Percentiles rank a stretch among this genome's conserved stretches.
Conservation (phyloP, 2,329 filamentous ascomycete species). For the Scedosporium dehoogii region DNA sequence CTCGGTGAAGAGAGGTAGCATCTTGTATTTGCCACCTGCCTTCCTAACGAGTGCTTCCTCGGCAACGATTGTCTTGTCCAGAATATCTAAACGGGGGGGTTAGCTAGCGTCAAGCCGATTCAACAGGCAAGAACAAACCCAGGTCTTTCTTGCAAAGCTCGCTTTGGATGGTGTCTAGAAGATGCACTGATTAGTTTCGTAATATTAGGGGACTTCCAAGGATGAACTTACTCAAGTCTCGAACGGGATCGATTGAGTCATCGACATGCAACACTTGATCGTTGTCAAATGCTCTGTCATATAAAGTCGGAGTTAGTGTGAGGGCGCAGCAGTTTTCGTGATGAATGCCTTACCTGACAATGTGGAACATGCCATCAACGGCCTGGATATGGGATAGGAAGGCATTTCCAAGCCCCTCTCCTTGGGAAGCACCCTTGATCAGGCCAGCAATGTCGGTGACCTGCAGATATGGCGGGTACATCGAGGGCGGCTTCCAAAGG, state of each 20-base stretch:
- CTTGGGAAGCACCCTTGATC: constrained; percentile 33
- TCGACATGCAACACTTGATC: constrained; percentile 35
- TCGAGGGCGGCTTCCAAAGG: constrained; percentile 34
- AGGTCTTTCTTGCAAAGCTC: constrained; percentile 32
- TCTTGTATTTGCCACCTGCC: constrained; percentile 33
- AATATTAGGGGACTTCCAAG: not conserved
- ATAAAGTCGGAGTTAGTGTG: too few relatives aligned
- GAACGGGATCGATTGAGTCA: constrained; percentile 33
- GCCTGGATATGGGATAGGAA: constrained; percentile 35
- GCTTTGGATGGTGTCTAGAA: constrained; percentile 25
- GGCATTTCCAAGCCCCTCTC: constrained; percentile 33
- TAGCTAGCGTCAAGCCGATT: too few relatives aligned
- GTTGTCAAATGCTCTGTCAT: constrained; percentile 30
- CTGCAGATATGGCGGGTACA: constrained; percentile 33
- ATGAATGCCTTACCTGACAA: constrained; percentile 23
- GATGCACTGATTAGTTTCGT: constrained; percentile 8
- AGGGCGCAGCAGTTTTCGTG: not conserved
- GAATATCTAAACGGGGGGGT: constrained; percentile 19
- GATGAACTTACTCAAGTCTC: constrained; percentile 25
- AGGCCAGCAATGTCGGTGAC: constrained; percentile 35
- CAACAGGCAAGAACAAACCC: not conserved
- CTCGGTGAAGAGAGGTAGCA: constrained; percentile 32
- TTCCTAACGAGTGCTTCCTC: constrained; percentile 30
- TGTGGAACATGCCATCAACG: constrained; percentile 34
- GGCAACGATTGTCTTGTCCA: constrained; percentile 26